phyloP scores from a whole-genome alignment of 257 asterid species.

The Nicotiana obtusifolia region DNA sequence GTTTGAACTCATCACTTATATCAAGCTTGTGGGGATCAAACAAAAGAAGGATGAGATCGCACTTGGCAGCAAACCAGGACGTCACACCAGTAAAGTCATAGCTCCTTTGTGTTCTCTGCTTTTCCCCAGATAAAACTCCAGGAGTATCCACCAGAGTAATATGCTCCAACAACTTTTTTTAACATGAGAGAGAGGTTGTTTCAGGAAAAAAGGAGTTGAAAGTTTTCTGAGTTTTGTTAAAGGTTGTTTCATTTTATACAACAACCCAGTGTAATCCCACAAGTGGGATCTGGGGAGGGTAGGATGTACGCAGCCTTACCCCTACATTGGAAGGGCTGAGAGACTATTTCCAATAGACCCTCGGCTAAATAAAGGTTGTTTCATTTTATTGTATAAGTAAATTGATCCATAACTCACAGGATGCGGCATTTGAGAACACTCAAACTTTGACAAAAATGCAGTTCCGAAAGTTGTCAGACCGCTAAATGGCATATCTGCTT shows the following conservation, averaged over 20 bases:
- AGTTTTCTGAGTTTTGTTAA: background rate
- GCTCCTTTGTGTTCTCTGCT: conserved; percentile 94
- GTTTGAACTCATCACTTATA: conserved; percentile 89
- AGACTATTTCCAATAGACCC: too few species aligned
- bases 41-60: conserved; percentile 81
- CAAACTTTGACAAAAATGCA: conserved; percentile 85
- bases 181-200: conserved; percentile 6
- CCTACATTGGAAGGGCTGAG: too few species aligned
- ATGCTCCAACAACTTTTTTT: conserved; percentile 78
- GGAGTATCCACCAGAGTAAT: conserved; percentile 93
- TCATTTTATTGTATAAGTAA: background rate
- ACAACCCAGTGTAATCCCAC: too few species aligned
- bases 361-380: too few species aligned
- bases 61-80: conserved; percentile 94
- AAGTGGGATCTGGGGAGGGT: too few species aligned
- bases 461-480: conserved; percentile 90
- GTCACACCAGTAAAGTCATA: conserved; percentile 97
- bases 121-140: conserved; percentile 95
- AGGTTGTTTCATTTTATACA: background rate
- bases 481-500: conserved; percentile 94
- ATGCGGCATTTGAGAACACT: conserved; percentile 99
- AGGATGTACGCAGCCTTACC: too few species aligned
- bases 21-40: conserved; percentile 98
- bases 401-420: conserved; percentile 52
- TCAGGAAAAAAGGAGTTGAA: conserved; percentile 12